These are phyloP conservation scores for Aureobasidium sp. DNA, from an alignment of 2,329 filamentous ascomycete species.

Conservation along the genomic window DNA sequence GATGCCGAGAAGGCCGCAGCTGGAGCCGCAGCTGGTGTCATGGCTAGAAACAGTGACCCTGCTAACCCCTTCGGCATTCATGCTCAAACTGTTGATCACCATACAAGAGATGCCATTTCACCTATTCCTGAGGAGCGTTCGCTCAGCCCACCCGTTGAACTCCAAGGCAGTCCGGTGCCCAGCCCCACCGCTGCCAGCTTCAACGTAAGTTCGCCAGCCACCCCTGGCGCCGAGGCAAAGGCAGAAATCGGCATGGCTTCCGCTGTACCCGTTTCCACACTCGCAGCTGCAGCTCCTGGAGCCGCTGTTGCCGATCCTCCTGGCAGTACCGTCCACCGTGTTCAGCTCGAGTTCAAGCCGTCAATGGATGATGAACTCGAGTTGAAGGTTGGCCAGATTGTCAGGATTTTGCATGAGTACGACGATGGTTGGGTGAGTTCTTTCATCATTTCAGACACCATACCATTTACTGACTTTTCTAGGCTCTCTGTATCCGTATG, in stretches of 20 bases:
- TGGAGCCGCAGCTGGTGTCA: conserved; percentile 23
- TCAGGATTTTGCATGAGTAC: conserved; percentile 88
- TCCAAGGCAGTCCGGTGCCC: conserved; percentile 15
- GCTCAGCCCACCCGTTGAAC: conserved; percentile 15
- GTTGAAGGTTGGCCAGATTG: conserved; percentile 71
- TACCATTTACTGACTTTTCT: not conserved
- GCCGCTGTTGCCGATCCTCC: conserved; percentile 33
- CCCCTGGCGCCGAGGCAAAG: conserved; percentile 20
- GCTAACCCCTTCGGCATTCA: conserved; percentile 33
- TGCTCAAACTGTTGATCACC: conserved; percentile 31
- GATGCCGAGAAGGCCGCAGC: conserved; percentile 34
- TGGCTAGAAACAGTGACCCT: conserved; percentile 28
- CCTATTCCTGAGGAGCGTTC: conserved; percentile 18
- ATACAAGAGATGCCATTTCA: conserved; percentile 25
- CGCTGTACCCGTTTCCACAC: conserved; percentile 34
- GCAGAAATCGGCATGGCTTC: conserved; percentile 26
- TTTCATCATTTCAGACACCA: not conserved
- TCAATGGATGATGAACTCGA: conserved; percentile 88
- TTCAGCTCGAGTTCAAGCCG: conserved; percentile 89
- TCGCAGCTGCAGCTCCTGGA: conserved; percentile 32
- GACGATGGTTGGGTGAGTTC: conserved; percentile 91
- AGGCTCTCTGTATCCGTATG: conserved; percentile 86
- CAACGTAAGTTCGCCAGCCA: conserved; percentile 21
- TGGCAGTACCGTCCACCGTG: conserved; percentile 68
- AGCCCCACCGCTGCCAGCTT: conserved; percentile 17